Percentiles rank a stretch among this genome's conserved stretches.
These are phyloP conservation scores for Penicillium dipodomyicola DNA, from an alignment of 495 filamentous ascomycete species.

Conservation along the genomic window DNA sequence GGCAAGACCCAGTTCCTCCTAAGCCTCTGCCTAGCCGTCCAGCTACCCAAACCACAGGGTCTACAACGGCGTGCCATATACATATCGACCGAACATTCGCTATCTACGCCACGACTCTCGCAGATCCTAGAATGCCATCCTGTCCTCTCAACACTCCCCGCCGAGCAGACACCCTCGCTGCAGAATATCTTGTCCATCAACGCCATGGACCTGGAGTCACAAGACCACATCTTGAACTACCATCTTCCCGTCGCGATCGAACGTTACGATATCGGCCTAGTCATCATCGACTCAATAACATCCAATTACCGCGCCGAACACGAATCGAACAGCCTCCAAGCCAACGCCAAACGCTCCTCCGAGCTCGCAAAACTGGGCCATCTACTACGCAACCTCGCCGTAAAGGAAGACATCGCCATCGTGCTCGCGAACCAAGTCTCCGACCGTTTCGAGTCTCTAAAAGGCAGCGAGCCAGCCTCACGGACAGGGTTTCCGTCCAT, in stretches of 20 bases:
- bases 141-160: conserved; percentile 47
- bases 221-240: conserved; percentile 91
- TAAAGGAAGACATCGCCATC: conserved; percentile 69
- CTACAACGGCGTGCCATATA: conserved; percentile 72
- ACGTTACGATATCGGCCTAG: conserved; percentile 69
- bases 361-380: conserved; percentile 77
- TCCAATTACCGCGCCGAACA: conserved; percentile 95
- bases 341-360: conserved; percentile 50
- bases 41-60: conserved; percentile 72
- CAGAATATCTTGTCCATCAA: conserved; percentile 69
- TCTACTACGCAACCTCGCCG: conserved; percentile 70
- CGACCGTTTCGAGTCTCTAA: conserved; percentile 65
- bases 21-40: conserved; percentile 73
- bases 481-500: conserved; percentile 17
- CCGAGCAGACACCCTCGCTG: conserved; percentile 59
- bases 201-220: conserved; percentile 88
- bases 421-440: conserved; percentile 96
- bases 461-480: conserved; percentile 12
- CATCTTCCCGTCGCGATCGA: conserved; percentile 84
- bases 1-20: conserved; percentile 97
- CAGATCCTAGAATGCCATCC: conserved; percentile 75
- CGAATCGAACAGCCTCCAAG: conserved; percentile 32
- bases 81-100: conserved; percentile 88
- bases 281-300: conserved; percentile 86
- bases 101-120: conserved; percentile 74